A percentile compares a stretch with the other conserved stretches of the same genome.
phyloP scores from a whole-genome alignment of 441 rosid genomes.

The Eugenia klotzschiana region DNA sequence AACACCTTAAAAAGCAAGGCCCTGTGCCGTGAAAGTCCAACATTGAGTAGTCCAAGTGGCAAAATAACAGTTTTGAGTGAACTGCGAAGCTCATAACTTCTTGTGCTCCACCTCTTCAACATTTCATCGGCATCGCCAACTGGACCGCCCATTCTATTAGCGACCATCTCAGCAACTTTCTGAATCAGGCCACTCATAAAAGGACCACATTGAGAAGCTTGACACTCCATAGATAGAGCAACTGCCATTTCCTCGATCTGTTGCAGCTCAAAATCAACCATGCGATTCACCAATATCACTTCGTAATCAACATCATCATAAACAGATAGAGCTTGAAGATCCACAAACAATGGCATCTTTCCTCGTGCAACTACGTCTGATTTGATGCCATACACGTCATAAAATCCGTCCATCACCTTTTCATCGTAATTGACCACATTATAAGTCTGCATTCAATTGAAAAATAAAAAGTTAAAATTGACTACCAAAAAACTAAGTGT shows the following conservation, averaged over 20 bases:
- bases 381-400: constrained; percentile 63
- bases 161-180: constrained; percentile 83
- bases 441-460: constrained; percentile 56
- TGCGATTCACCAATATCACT: constrained; percentile 70
- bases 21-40: constrained; percentile 94
- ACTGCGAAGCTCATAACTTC: constrained; percentile 46
- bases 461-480: neutral
- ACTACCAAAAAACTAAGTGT: neutral
- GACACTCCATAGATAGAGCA: constrained; percentile 31
- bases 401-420: constrained; percentile 83
- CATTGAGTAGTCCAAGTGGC: constrained; percentile 79
- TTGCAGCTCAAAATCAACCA: constrained; percentile 56
- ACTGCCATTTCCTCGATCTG: constrained; percentile 57
- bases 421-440: constrained; percentile 77
- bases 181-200: constrained; percentile 48
- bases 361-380: constrained; percentile 45
- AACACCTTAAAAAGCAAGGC: constrained; percentile 92
- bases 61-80: constrained; percentile 50
- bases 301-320: constrained; percentile 61
- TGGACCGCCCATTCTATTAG: constrained; percentile 82
- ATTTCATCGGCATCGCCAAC: constrained; percentile 82
- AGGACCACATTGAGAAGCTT: constrained; percentile 23
- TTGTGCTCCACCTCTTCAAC: constrained; percentile 54
- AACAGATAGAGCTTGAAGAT: constrained; percentile 64
- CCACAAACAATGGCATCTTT: constrained; percentile 77